Evolutionary conservation across 2,329 filamentous ascomycete genomes (phyloP).

Genomic region (Colletotrichum kahawae): DNA sequence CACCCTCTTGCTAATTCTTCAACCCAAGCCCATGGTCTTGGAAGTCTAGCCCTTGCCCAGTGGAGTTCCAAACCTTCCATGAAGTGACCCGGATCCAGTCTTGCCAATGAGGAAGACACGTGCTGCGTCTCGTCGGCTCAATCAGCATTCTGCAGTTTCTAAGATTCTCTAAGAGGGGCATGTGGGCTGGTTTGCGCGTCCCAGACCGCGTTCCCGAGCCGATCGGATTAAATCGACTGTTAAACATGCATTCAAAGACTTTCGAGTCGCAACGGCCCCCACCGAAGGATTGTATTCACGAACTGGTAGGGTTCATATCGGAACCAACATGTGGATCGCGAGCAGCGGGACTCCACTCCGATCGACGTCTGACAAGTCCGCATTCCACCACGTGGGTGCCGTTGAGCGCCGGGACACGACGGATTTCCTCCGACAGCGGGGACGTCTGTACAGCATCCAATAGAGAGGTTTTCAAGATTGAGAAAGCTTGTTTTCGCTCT

Average conservation of each 20-base stretch:
- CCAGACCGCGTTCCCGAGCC: neutral
- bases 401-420: neutral
- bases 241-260: neutral
- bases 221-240: neutral
- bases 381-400: slow-evolving; percentile 6
- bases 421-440: neutral
- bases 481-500: neutral
- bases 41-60: neutral
- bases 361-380: slow-evolving; percentile 8
- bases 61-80: neutral
- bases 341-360: neutral
- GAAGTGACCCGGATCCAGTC: neutral
- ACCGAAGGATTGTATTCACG: neutral
- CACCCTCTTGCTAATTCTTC: neutral
- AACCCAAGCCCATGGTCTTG: neutral
- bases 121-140: neutral
- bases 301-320: neutral
- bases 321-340: neutral
- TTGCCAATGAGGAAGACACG: neutral
- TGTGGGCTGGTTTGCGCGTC: neutral
- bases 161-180: neutral
- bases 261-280: neutral
- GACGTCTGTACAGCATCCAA: neutral
- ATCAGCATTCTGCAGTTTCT: neutral
- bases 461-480: neutral